Evolutionary conservation across 2,329 filamentous ascomycete species (phyloP), one percentile per base, ranked within the genome.

Genomic region (Peltaster fructicola): DNA sequence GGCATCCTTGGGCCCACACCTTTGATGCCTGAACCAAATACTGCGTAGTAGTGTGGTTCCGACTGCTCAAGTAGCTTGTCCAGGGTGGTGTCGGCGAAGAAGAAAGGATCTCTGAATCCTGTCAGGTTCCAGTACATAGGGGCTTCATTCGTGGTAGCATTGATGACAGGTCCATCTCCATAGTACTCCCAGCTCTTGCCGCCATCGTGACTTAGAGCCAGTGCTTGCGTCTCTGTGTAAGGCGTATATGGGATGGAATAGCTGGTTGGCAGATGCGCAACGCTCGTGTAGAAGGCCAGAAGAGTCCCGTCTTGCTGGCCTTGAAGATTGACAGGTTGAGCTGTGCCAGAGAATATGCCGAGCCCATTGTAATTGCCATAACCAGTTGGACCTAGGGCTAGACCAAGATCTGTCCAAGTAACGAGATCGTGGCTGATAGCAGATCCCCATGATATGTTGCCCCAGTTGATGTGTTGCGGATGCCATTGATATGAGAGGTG

Each of bases 401-500:
- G 22, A 9, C 54, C 39, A 17, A 54, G 45, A 31, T 58, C 56
- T 5, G 43, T 31, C 42, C 42, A 45, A 14, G 53, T 54, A 14
- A 61, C 47, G 23, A 61, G 40, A 28, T 63, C 58, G 23, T 54
- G 51, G 27, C 58, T 64, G 3, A 53, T 61, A 4, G 61, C 61
- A 33, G 65, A 57, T 3, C 63, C 64, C 59, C 56, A 61, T 10
- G 47, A 51, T 18, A 57, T 57, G 31, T 58, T 58, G 35, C 56
- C 55, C 53, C 55, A 57, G 31, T 53, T 54, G 34, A 57, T 48
- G 30, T 59, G 54, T 23, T 59, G 42, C 1, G 54, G 54, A 35
- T 59, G 51, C 47, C 52, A 65, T 39, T 68, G 62, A 38, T 61
- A 67, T 36, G 59, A 59, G 6, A 65, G 36, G 33, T 67, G 62